These are phyloP conservation scores for Lactifluus pinguis DNA, from an alignment of 768 basidiomycete species.

Conservation along the genomic window DNA sequence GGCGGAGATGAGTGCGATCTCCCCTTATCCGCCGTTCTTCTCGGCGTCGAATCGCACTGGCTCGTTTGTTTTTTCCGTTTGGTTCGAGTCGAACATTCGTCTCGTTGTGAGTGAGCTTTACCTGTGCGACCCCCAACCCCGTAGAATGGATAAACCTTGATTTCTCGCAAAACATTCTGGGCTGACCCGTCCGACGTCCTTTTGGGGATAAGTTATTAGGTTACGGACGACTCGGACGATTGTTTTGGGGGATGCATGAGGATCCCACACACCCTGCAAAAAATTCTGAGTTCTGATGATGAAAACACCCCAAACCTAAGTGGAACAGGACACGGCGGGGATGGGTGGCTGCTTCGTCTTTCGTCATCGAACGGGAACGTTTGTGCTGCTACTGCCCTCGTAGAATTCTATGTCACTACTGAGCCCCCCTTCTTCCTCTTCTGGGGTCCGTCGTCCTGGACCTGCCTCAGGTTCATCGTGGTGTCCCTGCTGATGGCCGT, in stretches of 20 bases:
- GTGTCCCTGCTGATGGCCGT: constrained; percentile 25
- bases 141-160: too few relatives aligned
- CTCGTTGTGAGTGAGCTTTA: background rate
- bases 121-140: background rate
- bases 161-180: too few relatives aligned
- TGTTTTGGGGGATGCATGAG: background rate
- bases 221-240: background rate
- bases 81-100: background rate
- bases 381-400: background rate
- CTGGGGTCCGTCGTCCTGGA: background rate
- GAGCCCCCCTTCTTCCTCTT: background rate
- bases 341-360: background rate
- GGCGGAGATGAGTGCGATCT: background rate
- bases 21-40: background rate
- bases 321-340: background rate
- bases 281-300: background rate
- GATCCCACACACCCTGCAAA: too few relatives aligned
- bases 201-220: background rate
- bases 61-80: background rate
- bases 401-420: background rate
- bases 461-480: constrained; percentile 21
- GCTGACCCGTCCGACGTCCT: background rate
- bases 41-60: background rate
- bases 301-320: background rate
- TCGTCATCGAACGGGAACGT: background rate